Evolutionary conservation across 2,329 filamentous ascomycete genomes (phyloP).

Genomic region (Neonectria magnoliae): DNA sequence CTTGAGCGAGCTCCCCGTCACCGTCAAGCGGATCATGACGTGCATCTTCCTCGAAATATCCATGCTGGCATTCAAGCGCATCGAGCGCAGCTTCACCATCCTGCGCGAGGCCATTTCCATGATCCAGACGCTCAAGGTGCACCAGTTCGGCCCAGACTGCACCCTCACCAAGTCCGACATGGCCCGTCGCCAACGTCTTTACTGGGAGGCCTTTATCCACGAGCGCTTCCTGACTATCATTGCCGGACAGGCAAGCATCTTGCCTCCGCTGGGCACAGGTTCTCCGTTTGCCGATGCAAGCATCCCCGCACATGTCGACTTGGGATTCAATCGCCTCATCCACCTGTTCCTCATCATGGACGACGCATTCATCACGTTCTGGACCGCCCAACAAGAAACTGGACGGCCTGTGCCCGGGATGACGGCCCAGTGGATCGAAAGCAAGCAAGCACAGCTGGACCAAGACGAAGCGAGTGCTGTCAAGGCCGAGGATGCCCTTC

Average conservation of each 20-base stretch:
- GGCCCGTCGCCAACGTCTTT: constrained; percentile 54
- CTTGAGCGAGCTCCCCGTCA: constrained; percentile 53
- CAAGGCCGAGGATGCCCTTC: constrained; percentile 41
- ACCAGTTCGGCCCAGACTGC: constrained; percentile 24
- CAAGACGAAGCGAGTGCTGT: constrained; percentile 48
- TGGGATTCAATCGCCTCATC: constrained; percentile 52
- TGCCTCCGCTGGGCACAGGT: constrained; percentile 46
- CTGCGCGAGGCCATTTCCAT: constrained; percentile 60
- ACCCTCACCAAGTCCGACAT: constrained; percentile 27
- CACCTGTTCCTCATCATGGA: constrained; percentile 52
- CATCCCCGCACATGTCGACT: constrained; percentile 49
- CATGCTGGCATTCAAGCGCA: constrained; percentile 58
- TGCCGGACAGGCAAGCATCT: constrained; percentile 55
- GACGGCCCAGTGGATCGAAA: constrained; percentile 53
- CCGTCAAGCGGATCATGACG: constrained; percentile 59
- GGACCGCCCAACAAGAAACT: constrained; percentile 46
- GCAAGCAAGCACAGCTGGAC: constrained; percentile 53
- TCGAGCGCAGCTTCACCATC: constrained; percentile 60
- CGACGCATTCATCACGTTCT: constrained; percentile 50
- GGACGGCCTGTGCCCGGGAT: constrained; percentile 34
- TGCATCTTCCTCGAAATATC: constrained; percentile 64
- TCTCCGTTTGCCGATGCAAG: constrained; percentile 45
- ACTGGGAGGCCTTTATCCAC: constrained; percentile 67
- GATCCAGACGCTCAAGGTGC: constrained; percentile 37
- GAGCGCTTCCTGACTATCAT: constrained; percentile 65